Base-by-base conservation (phyloP, 2,329 filamentous ascomycete species). In the Amauroascus verrucosus region DNA sequence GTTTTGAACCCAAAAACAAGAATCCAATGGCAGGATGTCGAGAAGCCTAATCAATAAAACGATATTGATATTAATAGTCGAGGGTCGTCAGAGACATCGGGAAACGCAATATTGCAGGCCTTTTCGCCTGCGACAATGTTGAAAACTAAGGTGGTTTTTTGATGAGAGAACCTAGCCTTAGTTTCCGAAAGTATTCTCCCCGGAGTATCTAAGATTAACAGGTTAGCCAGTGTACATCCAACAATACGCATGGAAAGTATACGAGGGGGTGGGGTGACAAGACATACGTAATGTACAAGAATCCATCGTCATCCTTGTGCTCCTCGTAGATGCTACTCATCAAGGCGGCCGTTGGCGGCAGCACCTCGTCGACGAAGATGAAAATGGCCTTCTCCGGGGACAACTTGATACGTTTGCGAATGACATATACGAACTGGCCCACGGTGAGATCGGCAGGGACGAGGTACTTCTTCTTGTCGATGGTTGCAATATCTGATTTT, bases 241-340 rank as follows among this genome's bases (percentile, higher is more conserved):
- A 37, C 22, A 8, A 48, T 28, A 26, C 8, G 18, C 38, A 22
- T 48, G n/a, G 20, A 41, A n/a, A 13, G 18, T 6, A 26, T 11
- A 43, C 24, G 16, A 33, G 30, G 35, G 20, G 24, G 24, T n/a
- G 30, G 24, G 8, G 49, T 11, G 43, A 30, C 35, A 38, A 40
- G 38, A 76, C 80, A 55, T 83, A 86, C 79, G 91, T 97, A 76
- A 98, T 98, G 78, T 98, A 98, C 57, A 98, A 80, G 79, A 97
- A 95, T 48, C 88, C 89, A 65, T 83, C 81, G 70, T 84, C 81
- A 64, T 83, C 81, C 79, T 98, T 97, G 82, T 98, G 93, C 74
- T 97, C 91, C 74, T 98, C 93, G 72, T 98, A 98, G 75, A 98
- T 97, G 72, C 87, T 94, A 78, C 89, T 95, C 93, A 98, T 98